Percentiles rank a stretch among this genome's conserved stretches.
Evolutionary conservation across 2,329 filamentous ascomycete species (phyloP).

Genomic region (Meredithiella fracta): DNA sequence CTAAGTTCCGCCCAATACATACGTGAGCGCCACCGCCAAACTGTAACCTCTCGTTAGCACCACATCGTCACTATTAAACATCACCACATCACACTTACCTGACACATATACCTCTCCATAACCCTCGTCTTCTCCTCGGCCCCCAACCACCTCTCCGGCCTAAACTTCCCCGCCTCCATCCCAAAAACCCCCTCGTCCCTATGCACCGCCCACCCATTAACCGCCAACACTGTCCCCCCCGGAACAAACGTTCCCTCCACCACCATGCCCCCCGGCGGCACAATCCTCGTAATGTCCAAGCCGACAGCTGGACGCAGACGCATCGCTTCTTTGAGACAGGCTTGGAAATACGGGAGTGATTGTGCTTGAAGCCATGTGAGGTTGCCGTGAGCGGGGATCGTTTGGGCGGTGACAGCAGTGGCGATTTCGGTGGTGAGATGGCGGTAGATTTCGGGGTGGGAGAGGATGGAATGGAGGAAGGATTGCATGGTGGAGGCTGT

Average conservation of each 20-base stretch:
- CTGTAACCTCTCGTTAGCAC: slow-evolving; percentile 17
- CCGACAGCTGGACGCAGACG: slow-evolving; percentile 38
- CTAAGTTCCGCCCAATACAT: slow-evolving; percentile 39
- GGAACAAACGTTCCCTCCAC: slow-evolving; percentile 35
- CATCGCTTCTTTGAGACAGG: slow-evolving; percentile 39
- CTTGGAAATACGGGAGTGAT: slow-evolving; percentile 36
- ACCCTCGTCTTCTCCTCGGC: slow-evolving; percentile 26
- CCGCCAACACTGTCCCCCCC: slow-evolving; percentile 35
- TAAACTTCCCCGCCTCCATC: slow-evolving; percentile 32
- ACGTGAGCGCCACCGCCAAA: slow-evolving; percentile 39
- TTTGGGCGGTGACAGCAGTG: slow-evolving; percentile 22
- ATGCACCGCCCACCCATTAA: slow-evolving; percentile 38
- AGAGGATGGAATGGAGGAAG: slow-evolving; percentile 35
- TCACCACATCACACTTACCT: slow-evolving; percentile 24
- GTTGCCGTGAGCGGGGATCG: slow-evolving; percentile 25
- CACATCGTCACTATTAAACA: not conserved
- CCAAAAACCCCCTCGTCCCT: slow-evolving; percentile 33
- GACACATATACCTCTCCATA: slow-evolving; percentile 41
- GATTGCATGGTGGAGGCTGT: slow-evolving; percentile 43
- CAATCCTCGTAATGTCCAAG: slow-evolving; percentile 34
- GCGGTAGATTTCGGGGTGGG: slow-evolving; percentile 26
- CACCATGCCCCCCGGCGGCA: slow-evolving; percentile 34
- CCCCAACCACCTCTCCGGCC: slow-evolving; percentile 39
- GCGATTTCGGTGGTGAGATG: slow-evolving; percentile 29
- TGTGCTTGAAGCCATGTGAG: slow-evolving; percentile 33